Evolutionary conservation across 1,284 basidiomycete genomes (phyloP).

Genomic region (Stereum hirsutum): DNA sequence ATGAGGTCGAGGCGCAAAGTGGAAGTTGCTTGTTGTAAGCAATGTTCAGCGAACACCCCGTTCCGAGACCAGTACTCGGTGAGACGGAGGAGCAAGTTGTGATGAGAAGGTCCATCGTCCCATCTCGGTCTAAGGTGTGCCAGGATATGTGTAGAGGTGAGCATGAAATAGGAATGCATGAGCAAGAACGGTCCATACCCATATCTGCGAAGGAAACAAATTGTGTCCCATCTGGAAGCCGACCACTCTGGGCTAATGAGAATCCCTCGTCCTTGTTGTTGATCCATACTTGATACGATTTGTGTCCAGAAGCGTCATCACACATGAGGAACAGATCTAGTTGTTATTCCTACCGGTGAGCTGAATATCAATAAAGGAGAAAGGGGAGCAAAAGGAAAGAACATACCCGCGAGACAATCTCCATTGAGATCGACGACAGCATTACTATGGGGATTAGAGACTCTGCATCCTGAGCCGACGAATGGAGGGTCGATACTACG

Average conservation of each 20-base stretch:
- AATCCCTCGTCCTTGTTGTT: constrained; percentile 78
- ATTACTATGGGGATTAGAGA: constrained; percentile 88
- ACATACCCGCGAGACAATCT: constrained; percentile 84
- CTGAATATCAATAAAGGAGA: no score
- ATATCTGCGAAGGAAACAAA: constrained; percentile 88
- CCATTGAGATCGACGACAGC: constrained; percentile 95
- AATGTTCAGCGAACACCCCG: constrained; percentile 80
- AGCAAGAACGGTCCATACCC: constrained; percentile 36
- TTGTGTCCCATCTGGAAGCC: constrained; percentile 73
- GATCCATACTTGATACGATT: constrained; percentile 86
- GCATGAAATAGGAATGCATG: not conserved
- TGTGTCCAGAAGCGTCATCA: constrained; percentile 40
- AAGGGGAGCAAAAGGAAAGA: not conserved
- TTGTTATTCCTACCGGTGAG: no score
- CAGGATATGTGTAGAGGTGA: not conserved
- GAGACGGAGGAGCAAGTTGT: constrained; percentile 74
- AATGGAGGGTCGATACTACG: constrained; percentile 52
- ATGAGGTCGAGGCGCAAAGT: constrained; percentile 55
- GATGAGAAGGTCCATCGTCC: constrained; percentile 94
- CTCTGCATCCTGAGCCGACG: constrained; percentile 54
- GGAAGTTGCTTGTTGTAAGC: constrained; percentile 91
- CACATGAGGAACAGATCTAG: constrained; percentile 92
- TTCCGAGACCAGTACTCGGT: constrained; percentile 56
- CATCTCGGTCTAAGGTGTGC: constrained; percentile 73
- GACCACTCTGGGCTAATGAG: constrained; percentile 54